phyloP scores from a whole-genome alignment of 176 grass and related monocot species.

The Oryza coarctata region DNA sequence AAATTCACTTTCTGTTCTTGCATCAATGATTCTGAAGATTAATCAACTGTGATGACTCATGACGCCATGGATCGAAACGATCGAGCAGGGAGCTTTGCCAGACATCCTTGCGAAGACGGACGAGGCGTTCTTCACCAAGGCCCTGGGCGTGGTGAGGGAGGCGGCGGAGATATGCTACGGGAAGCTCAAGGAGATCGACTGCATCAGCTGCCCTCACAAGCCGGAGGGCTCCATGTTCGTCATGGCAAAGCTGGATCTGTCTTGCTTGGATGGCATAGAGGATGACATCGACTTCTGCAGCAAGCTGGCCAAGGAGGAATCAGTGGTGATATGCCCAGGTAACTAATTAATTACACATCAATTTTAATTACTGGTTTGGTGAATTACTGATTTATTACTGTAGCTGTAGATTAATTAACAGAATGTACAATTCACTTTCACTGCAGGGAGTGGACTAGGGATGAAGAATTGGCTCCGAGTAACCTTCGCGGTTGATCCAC shows the following conservation, averaged over 20 bases:
- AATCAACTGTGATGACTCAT: not conserved
- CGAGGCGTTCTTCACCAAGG: constrained; percentile 58
- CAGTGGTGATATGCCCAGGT: constrained; percentile 61
- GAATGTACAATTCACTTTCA: not conserved
- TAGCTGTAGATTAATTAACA: too few relatives aligned
- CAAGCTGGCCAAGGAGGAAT: constrained; percentile 67
- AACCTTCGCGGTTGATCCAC: constrained; percentile 48
- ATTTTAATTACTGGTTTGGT: not conserved
- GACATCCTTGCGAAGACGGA: constrained; percentile 66
- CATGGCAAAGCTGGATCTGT: constrained; percentile 62
- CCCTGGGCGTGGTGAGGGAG: constrained; percentile 34
- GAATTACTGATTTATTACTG: not conserved
- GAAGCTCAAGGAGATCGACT: constrained; percentile 49
- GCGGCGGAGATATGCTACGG: constrained; percentile 61
- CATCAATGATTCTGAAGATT: not conserved
- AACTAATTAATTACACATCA: constrained; percentile 19
- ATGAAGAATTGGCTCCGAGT: constrained; percentile 70
- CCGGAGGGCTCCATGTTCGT: constrained; percentile 87
- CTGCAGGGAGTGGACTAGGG: constrained; percentile 48
- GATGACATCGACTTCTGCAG: constrained; percentile 70
- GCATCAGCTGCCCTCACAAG: constrained; percentile 62
- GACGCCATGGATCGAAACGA: not conserved
- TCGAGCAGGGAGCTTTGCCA: constrained; percentile 55
- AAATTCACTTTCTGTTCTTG: not conserved
- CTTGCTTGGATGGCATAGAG: constrained; percentile 44